Evolutionary conservation across 2,329 filamentous ascomycete genomes (phyloP), one percentile per base, ranked within the genome.

Genomic region (Neofusicoccum sp.): DNA sequence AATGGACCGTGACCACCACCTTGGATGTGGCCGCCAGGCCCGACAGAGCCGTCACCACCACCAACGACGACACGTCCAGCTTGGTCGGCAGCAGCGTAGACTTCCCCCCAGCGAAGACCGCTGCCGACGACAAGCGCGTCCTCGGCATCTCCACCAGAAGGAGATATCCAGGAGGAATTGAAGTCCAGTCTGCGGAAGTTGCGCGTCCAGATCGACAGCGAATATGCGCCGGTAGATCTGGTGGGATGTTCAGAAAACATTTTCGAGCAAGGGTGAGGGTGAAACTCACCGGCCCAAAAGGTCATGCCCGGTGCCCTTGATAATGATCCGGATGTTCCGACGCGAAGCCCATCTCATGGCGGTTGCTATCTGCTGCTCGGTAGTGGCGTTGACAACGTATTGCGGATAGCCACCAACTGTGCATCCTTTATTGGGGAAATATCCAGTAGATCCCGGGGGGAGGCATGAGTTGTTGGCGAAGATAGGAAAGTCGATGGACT

Each of bases 251-350:
- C n/a, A 43, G 41, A 7, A 33, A 1, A 4, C 5, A 3, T 31
- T 11, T 11, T 12, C 11, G 9, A 31, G 22, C 9, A 41, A 41
- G 14, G 45, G 2, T 28, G 22, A 28, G 29, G 7, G 7, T 12
- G 2, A 31, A 28, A n/a, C 45, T 14, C 9, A 33, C 45, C 45
- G 22, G n/a, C 16, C 47, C 7, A 29, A 22, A 7, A 39, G 14
- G 37, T 59, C 71, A 61, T 76, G 76, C 45, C 75, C 74, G 58
- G 75, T 74, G 4, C 74, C 74, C 1, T 72, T 75, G 63, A 76
- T 74, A 3, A 73, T 74, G 0, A 76, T 48, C 1, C 74, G 72
- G 29, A 76, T 70, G 3, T 68, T 69, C 56, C 75, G 71, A 28
- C 71, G 48, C 31, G 69, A 68, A 41, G 71, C 69, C 34, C 75